phyloP scores from a whole-genome alignment of 2,329 filamentous ascomycete genomes.

The Phialophora tarda region DNA sequence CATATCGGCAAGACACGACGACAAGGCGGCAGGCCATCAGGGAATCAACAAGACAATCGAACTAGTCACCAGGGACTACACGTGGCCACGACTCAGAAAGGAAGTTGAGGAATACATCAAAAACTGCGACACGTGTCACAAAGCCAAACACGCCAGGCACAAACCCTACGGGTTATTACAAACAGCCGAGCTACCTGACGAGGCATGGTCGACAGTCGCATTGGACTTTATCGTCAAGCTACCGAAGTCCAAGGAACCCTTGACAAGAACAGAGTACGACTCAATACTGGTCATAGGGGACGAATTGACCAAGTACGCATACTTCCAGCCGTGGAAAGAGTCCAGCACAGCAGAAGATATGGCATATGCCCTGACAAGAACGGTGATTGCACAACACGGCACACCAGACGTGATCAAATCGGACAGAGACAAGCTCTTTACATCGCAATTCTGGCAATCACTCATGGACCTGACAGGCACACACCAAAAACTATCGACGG shows the following conservation, averaged over 20 bases:
- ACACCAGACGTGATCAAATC: background rate
- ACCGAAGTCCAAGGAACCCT: slow-evolving; percentile 11
- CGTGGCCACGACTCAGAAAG: too few species aligned
- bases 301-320: background rate
- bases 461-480: background rate
- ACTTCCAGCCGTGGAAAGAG: slow-evolving; percentile 9
- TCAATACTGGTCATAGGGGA: background rate
- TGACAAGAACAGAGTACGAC: slow-evolving; percentile 1
- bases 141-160: slow-evolving; percentile 20
- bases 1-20: slow-evolving; percentile 19
- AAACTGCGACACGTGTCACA: slow-evolving; percentile 20
- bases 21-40: slow-evolving; percentile 8
- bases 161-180: slow-evolving; percentile 23
- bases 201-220: background rate
- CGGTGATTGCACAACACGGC: background rate
- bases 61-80: too few species aligned
- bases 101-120: slow-evolving; percentile 23
- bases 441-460: slow-evolving; percentile 1
- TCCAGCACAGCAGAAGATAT: background rate
- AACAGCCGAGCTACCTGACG: background rate
- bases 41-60: too few species aligned
- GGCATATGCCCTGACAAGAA: background rate
- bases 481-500: slow-evolving; percentile 23
- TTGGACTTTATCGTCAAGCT: slow-evolving; percentile 15
- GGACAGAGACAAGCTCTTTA: slow-evolving; percentile 5